Percentiles rank a stretch among this genome's conserved stretches.
Conservation (phyloP, 78 protist species). For the Dictyostelium firmibasis region DNA sequence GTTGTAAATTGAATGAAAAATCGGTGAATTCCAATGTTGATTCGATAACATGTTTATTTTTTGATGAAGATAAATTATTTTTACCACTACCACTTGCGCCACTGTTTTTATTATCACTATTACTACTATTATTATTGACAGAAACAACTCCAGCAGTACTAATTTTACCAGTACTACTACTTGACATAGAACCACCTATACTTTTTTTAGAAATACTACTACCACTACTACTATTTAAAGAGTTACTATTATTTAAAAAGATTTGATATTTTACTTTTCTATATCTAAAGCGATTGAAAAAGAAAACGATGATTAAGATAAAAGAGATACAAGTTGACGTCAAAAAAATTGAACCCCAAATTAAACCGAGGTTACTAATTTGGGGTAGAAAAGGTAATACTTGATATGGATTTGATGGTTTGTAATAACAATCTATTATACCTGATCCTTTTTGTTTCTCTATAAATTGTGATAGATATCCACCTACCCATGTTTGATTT, state of each 20-base stretch:
- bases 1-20: not conserved
- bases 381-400: not conserved
- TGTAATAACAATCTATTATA: not conserved
- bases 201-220: not conserved
- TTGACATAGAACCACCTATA: not conserved
- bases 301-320: not conserved
- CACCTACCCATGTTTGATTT: not conserved
- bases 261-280: not conserved
- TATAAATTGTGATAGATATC: not conserved
- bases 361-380: not conserved
- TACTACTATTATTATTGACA: not conserved
- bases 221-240: not conserved
- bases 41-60: not conserved
- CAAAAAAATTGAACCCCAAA: not conserved
- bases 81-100: not conserved
- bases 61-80: not conserved
- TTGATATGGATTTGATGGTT: not conserved
- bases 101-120: not conserved
- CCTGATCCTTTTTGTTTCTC: not conserved
- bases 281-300: not conserved
- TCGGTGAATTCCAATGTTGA: not conserved
- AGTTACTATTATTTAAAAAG: not conserved
- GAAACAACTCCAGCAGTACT: not conserved
- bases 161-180: not conserved
- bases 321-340: not conserved